Evolutionary conservation across 2,329 filamentous ascomycete species (phyloP), one percentile per base, ranked within the genome.

Genomic region (Cercospora nicotianae): DNA sequence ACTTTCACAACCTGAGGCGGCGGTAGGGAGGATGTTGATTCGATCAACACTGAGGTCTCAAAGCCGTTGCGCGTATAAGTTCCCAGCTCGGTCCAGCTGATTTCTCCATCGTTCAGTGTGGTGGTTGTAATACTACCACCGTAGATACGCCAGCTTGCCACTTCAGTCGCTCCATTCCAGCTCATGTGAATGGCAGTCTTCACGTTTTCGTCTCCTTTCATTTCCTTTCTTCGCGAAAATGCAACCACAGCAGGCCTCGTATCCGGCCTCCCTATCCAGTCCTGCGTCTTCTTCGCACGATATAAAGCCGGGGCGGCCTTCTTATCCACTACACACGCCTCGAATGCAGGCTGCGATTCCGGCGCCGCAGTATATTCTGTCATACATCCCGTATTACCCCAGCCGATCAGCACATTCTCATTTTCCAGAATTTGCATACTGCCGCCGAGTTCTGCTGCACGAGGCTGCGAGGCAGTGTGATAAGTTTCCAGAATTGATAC

Each of bases 351-450:
- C 18, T n/a, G 18, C 28, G 28, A 20, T 3, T 59, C 55, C 7
- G 55, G 31, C 55, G 28, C 55, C 1, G 55, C 8, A 1, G 28
- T 12, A 26, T 60, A 64, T 63, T 81, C 79, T 1, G 79, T 79
- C 3, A 77, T 73, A 16, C 78, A 74, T 0, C 71, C 71, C 16
- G 72, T 67, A 33, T 77, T 73, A 2, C 86, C 85, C 84, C 85
- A 88, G 67, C 84, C 83, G 23, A 87, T 80, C 13, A 87, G 74
- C 5, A 82, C 81, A 65, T 86, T 84, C 23, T 81, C 82, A 51
- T 82, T 82, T 3, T 45, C 58, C 2, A 66, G 31, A 12, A 66
- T 39, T 31, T 66, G 48, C 20, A 51, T 66, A 23, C 55, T 59
- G 26, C 55, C 55, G 9, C 28, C 55, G 5, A 59, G 28, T 9